Evolutionary conservation across 139 green algal genomes (phyloP).

Genomic region (Asterochloris erici): DNA sequence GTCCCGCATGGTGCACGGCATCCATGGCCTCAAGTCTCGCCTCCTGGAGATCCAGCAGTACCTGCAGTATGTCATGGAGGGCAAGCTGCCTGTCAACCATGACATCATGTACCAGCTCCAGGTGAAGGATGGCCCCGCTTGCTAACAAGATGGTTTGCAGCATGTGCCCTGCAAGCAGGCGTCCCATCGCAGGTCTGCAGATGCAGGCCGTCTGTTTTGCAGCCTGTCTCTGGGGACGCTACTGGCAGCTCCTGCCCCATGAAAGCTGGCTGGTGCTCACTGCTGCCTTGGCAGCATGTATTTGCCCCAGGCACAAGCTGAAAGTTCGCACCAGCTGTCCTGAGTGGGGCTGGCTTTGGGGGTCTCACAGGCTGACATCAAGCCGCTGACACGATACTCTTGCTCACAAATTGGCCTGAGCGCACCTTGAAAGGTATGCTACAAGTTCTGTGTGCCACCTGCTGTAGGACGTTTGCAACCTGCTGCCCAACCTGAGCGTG

Average conservation of each 20-base stretch:
- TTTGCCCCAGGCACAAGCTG: no score
- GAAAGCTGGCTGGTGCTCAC: neutral
- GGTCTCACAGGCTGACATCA: no score
- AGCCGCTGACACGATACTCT: no score
- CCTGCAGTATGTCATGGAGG: constrained; percentile 77
- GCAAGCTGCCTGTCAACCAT: constrained; percentile 90
- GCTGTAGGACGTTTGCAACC: constrained; percentile 94
- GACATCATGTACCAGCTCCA: constrained; percentile 95
- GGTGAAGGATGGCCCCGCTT: constrained; percentile 17
- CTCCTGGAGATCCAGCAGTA: constrained; percentile 84
- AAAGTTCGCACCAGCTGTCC: no score
- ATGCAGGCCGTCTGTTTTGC: neutral
- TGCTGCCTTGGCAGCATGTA: neutral
- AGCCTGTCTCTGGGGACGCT: no score
- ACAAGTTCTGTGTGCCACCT: neutral
- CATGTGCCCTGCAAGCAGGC: neutral
- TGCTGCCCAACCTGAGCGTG: constrained; percentile 96
- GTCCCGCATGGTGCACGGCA: constrained; percentile 35
- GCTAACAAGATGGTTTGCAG: neutral
- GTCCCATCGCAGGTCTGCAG: neutral
- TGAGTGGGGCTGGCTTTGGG: no score
- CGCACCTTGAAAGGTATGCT: no score
- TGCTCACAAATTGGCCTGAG: no score
- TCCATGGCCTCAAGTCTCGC: constrained; percentile 54
- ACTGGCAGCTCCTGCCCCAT: neutral